Conservation (phyloP, 257 asterid genomes). For the Solanum gandarillasii region DNA sequence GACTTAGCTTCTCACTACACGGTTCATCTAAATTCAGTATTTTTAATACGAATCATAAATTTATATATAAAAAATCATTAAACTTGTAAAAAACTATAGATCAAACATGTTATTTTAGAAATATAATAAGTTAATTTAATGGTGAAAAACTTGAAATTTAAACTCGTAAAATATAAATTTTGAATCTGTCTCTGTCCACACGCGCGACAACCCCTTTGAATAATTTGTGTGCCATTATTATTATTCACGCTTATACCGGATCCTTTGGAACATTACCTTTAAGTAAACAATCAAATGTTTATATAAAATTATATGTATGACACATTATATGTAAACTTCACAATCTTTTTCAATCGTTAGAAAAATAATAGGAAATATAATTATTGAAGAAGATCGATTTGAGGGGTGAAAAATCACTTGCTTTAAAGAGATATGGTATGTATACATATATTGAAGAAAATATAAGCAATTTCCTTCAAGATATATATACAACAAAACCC, state of each 20-base stretch:
- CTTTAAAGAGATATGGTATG: fast-evolving
- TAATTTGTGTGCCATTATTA: neutral
- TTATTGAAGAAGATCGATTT: neutral
- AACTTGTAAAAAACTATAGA: neutral
- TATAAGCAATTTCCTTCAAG: neutral
- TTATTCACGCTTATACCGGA: neutral
- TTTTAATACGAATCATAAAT: neutral
- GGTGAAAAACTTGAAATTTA: neutral
- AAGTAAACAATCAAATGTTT: neutral
- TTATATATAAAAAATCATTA: neutral
- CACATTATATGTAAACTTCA: neutral
- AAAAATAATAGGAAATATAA: neutral
- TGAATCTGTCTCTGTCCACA: neutral
- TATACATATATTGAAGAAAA: neutral
- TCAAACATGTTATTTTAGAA: neutral
- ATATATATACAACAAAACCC: neutral
- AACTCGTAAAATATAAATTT: neutral
- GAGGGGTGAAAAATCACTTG: neutral
- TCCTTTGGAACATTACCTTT: neutral
- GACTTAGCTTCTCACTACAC: neutral
- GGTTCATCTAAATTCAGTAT: neutral
- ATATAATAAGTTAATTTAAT: neutral
- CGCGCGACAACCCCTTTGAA: neutral
- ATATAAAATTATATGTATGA: neutral
- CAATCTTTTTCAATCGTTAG: neutral